phyloP scores from a whole-genome alignment of 495 filamentous ascomycete genomes.

The Trichoderma asperelloides region DNA sequence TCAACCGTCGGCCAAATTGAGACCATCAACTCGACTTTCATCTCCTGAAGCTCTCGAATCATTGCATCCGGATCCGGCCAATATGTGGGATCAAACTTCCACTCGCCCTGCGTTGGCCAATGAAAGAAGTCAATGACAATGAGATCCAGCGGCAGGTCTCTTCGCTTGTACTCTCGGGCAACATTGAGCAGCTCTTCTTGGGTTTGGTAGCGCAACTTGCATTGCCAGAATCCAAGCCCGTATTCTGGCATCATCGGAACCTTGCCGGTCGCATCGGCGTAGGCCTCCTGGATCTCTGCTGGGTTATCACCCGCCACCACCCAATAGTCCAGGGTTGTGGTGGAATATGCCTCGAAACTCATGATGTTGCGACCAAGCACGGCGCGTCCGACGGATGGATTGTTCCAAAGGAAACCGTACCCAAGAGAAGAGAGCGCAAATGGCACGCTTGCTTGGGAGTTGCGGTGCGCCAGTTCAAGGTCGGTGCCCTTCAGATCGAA shows the following conservation, averaged over 20 bases:
- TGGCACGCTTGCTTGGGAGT: constrained; percentile 50
- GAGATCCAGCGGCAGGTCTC: constrained; percentile 44
- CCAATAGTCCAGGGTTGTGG: constrained; percentile 48
- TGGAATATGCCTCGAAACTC: constrained; percentile 49
- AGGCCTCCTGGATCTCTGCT: constrained; percentile 42
- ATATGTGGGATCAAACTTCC: constrained; percentile 47
- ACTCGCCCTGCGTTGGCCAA: constrained; percentile 51
- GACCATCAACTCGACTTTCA: constrained; percentile 50
- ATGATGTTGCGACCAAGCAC: constrained; percentile 49
- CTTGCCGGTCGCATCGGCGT: constrained; percentile 41
- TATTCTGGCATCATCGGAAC: constrained; percentile 56
- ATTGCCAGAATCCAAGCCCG: constrained; percentile 55
- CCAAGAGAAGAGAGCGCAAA: constrained; percentile 46
- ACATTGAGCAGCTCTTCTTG: constrained; percentile 48
- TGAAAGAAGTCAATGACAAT: constrained; percentile 55
- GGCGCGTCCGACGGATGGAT: constrained; percentile 45
- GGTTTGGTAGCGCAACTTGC: constrained; percentile 50
- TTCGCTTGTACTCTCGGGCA: constrained; percentile 42
- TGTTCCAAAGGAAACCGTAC: constrained; percentile 53
- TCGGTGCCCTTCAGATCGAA: constrained; percentile 49
- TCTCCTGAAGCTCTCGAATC: constrained; percentile 42
- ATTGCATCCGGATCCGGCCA: constrained; percentile 49
- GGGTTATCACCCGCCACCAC: constrained; percentile 46
- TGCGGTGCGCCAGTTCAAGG: constrained; percentile 52
- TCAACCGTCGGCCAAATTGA: constrained; percentile 52